phyloP scores from a whole-genome alignment of 2,329 filamentous ascomycete genomes.

The Arachnopeziza araneosa region DNA sequence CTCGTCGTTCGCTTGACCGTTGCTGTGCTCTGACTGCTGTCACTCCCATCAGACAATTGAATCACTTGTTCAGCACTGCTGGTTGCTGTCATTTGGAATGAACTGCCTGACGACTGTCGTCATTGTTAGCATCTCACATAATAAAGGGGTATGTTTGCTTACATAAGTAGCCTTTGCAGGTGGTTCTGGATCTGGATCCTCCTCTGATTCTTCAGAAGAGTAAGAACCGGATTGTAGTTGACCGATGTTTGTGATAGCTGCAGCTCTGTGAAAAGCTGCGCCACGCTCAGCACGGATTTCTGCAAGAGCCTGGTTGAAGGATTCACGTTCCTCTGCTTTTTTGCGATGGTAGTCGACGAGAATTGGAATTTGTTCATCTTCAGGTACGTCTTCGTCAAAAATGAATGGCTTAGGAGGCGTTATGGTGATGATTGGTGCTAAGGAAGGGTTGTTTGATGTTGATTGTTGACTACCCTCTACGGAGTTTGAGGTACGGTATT shows the following conservation, averaged over 20 bases:
- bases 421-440: not conserved
- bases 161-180: not conserved
- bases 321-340: not conserved
- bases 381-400: not conserved
- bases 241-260: not conserved
- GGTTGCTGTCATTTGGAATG: not conserved
- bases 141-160: not conserved
- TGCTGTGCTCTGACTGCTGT: not conserved
- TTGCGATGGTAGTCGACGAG: not conserved
- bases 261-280: not conserved
- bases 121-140: not conserved
- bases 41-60: not conserved
- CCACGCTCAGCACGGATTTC: not conserved
- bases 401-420: not conserved
- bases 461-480: not conserved
- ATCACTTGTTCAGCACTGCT: not conserved
- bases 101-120: not conserved
- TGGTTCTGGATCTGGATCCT: slow-evolving; percentile 16
- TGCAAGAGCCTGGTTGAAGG: not conserved
- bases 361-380: not conserved
- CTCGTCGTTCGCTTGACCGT: too few relatives aligned
- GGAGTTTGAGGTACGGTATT: not conserved
- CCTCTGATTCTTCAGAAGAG: slow-evolving; percentile 15
- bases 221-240: not conserved
- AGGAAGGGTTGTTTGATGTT: not conserved